phyloP scores from a whole-genome alignment of 2,329 filamentous ascomycete species.

The Dactylonectria macrodidyma region DNA sequence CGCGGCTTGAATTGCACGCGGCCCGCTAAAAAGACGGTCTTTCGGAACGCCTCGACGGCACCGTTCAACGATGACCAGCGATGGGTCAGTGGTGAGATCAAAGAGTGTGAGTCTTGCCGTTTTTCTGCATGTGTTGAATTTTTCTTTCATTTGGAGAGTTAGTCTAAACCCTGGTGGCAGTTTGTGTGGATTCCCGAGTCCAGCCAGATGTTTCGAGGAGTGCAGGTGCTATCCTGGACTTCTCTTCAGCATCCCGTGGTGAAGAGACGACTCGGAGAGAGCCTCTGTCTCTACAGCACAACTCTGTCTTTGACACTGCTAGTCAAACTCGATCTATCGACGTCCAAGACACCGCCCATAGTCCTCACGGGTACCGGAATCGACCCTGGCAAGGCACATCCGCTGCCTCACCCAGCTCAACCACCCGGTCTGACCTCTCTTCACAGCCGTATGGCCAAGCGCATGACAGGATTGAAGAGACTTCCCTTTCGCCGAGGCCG shows the following conservation, averaged over 20 bases:
- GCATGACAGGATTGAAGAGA: slow-evolving; percentile 6
- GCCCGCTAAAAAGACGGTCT: slow-evolving; percentile 54
- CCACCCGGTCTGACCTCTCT: slow-evolving; percentile 20
- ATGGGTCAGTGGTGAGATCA: slow-evolving; percentile 55
- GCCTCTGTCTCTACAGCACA: slow-evolving; percentile 8
- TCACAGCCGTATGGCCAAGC: slow-evolving; percentile 16
- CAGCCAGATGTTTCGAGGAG: slow-evolving; percentile 7
- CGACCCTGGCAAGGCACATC: slow-evolving; percentile 19
- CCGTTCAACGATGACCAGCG: slow-evolving; percentile 54
- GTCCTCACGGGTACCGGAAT: slow-evolving; percentile 21
- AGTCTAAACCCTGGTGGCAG: slow-evolving; percentile 8
- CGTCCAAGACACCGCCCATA: slow-evolving; percentile 12
- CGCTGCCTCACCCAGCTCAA: slow-evolving; percentile 23
- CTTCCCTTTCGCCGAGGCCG: slow-evolving; percentile 28
- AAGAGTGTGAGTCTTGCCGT: slow-evolving; percentile 49
- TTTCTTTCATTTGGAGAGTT: not conserved
- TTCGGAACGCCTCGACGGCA: slow-evolving; percentile 53
- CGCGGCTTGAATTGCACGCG: slow-evolving; percentile 54
- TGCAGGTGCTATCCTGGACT: not conserved
- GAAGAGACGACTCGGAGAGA: slow-evolving; percentile 13
- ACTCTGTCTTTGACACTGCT: slow-evolving; percentile 5
- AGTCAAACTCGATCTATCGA: slow-evolving; percentile 1
- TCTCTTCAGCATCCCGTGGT: slow-evolving; percentile 1
- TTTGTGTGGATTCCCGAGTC: slow-evolving; percentile 21
- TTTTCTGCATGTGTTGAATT: not conserved